Evolutionary conservation across 305 asterid genomes (phyloP).

Genomic region (Fraxinus greggii): DNA sequence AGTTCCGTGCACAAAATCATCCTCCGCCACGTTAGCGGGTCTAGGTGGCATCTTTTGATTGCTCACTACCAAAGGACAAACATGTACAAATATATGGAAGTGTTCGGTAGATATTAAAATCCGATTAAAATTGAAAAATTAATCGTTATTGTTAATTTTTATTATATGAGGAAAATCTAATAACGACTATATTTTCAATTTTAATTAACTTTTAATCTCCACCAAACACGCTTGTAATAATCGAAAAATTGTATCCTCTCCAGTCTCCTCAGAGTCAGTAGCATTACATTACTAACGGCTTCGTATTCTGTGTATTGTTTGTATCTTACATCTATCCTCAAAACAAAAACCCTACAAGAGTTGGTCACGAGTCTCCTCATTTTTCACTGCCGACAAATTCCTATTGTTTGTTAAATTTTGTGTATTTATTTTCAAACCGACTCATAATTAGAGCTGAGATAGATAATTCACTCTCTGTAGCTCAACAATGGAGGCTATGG

Average conservation of each 20-base stretch:
- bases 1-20: not conserved
- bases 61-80: not conserved
- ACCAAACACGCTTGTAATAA: too few species aligned
- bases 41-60: not conserved
- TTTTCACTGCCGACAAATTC: slow-evolving; percentile 7
- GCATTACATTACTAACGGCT: not conserved
- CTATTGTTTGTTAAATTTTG: not conserved
- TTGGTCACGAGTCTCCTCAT: slow-evolving; percentile 33
- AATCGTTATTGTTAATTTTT: too few species aligned
- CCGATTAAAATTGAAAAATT: too few species aligned
- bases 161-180: too few species aligned
- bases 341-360: slow-evolving; percentile 26
- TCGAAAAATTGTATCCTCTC: not conserved
- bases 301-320: not conserved
- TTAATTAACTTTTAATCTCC: too few species aligned
- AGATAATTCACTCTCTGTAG: slow-evolving; percentile 20
- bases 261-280: not conserved
- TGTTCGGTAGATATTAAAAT: too few species aligned
- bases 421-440: not conserved
- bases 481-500: slow-evolving; percentile 50
- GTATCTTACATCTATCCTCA: slow-evolving; percentile 15
- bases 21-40: not conserved
- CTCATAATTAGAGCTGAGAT: not conserved
- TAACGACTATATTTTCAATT: too few species aligned
- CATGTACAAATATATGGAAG: too few species aligned